These are phyloP conservation scores for Penicillium freii DNA, from an alignment of 2,329 filamentous ascomycete species.

Conservation along the genomic window DNA sequence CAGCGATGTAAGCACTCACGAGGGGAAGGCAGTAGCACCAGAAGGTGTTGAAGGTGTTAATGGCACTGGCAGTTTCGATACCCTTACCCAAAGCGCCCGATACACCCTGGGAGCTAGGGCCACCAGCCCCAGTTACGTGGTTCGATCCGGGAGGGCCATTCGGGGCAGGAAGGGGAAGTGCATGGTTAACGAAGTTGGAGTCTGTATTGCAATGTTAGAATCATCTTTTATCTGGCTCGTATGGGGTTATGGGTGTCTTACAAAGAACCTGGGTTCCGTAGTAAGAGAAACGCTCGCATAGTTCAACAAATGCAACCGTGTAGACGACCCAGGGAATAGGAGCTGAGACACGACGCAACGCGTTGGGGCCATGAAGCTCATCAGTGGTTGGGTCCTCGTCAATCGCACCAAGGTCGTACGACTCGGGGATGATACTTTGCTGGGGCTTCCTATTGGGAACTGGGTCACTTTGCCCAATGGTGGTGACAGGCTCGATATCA, in stretches of 20 bases:
- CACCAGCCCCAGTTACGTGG: not conserved
- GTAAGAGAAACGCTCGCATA: conserved; percentile 75
- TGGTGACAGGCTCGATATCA: not conserved
- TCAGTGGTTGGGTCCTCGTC: not conserved
- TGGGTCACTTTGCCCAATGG: not conserved
- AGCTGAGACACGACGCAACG: conserved; percentile 33
- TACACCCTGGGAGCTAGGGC: not conserved
- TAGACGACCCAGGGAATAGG: conserved; percentile 63
- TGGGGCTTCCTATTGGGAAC: not conserved
- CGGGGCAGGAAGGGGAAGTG: not conserved
- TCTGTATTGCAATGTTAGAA: not conserved
- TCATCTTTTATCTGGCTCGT: not conserved
- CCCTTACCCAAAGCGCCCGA: conserved; percentile 41
- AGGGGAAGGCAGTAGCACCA: conserved; percentile 63
- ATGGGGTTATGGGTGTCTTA: not conserved
- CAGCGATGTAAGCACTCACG: conserved; percentile 62
- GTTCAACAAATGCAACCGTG: conserved; percentile 69
- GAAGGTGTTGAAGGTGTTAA: conserved; percentile 59
- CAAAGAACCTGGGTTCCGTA: conserved; percentile 56
- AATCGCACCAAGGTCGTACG: not conserved
- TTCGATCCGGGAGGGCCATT: not conserved
- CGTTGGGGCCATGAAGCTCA: not conserved
- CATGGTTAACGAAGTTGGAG: not conserved
- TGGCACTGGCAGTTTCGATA: conserved; percentile 51
- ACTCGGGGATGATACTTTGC: not conserved